Evolutionary conservation across 805 yeast species (phyloP), one percentile per base, ranked within the genome.

Genomic region (Candida sonorensis): DNA sequence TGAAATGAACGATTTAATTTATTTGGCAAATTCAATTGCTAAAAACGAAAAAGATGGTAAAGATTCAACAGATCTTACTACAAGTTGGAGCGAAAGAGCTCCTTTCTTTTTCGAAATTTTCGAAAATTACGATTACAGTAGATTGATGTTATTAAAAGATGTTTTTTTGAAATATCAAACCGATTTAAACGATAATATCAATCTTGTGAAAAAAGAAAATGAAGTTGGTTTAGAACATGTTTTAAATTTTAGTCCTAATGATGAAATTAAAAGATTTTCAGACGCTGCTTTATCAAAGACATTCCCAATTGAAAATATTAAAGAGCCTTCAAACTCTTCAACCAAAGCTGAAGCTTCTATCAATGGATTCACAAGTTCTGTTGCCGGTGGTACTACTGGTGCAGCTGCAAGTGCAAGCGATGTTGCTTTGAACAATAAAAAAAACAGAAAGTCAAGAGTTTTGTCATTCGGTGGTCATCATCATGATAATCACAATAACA

Each of bases 71-170:
- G 53, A 58, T 29, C 68, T 75, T 20, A 76, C 70, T 33, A 64
- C 64, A 22, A 70, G 73, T 45, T 86, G 95, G 95, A 78, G 77
- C 40, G 62, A 72, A 33, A 77, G 78, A 52, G 90, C 92, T 2
- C 90, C 94, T 3, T 75, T 69, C 34, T 74, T 81, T 26, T 81
- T 83, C 50, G 79, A 78, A 44, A 74, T 75, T 42, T 80, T 86
- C 52, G 92, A 85, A 50, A 67, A 66, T 40, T 76, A 80, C 44
- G 94, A 86, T 53, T 67, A 62, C 48, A 61, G 62, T 55, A 75
- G 84, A 59, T 66, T 74, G 55, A 65, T 59, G 38, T 67, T 75
- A 36, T 62, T 85, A 38, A 79, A 84, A 50, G 77, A 77, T 33
- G 68, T 78, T 34, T 65, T 88, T 35, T 63, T 78, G 30, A 76